Evolutionary conservation across 2,329 filamentous ascomycete genomes (phyloP), one percentile per base, ranked within the genome.

Genomic region (Lizonia empirigonia): DNA sequence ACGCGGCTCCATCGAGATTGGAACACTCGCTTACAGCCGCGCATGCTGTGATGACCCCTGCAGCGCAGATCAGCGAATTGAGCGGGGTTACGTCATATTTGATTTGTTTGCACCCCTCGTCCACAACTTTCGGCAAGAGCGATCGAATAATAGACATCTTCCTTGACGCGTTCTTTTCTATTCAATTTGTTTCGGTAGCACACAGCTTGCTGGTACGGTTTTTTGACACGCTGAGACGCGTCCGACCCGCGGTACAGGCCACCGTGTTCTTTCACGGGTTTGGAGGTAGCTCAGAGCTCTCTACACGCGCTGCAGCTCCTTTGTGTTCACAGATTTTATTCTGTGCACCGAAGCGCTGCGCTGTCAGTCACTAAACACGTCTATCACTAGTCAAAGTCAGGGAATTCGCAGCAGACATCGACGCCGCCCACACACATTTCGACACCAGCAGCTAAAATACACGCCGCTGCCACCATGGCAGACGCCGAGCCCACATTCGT

Each of bases 401-500:
- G 13, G 2, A 5, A 30, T 20, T 19, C 10, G 15, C 32, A 4
- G 15, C 8, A 19, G 6, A 20, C 18, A 34, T 34, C 18, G 16
- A 34, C 32, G 32, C 16, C 30, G n/a, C 9, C 30, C 16, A 18
- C 30, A 18, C 30, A 33, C 30, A 9, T 33, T 15, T 33, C 30
- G 3, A 18, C 8, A 33, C 30, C n/a, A 18, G 5, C 9, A 7
- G 19, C 29, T 23, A 22, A 16, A 34, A 16, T n/a, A 27, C 22
- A 35, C 7, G 13, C 16, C 18, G 13, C 32, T 36, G 44, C 38
- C 40, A 58, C 27, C 56, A 72, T 72, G 69, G 62, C 64, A n/a
- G 60, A 65, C 36, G 19, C 60, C 5, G 64, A 72, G 23, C 61
- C 66, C n/a, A 58, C 67, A 36, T 49, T 69, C 20, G 39, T 69